A percentile compares a stretch with the other conserved stretches of the same genome.
phyloP scores from a whole-genome alignment of 2,329 filamentous ascomycete species.

The Sclerotinia minor region DNA sequence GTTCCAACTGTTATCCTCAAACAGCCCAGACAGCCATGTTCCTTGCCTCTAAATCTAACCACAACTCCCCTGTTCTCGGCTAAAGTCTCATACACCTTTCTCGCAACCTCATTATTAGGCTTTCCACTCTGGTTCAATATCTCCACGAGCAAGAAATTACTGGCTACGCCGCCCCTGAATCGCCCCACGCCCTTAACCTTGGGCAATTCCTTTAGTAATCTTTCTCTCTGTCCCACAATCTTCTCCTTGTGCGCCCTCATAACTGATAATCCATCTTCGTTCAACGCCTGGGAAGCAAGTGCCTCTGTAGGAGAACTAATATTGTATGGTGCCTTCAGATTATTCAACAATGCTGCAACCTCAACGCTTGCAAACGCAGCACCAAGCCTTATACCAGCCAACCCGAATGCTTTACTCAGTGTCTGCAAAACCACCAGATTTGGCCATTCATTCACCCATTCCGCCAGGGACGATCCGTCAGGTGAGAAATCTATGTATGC shows the following conservation, averaged over 20 bases:
- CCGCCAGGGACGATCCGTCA: constrained; percentile 76
- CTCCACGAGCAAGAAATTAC: constrained; percentile 91
- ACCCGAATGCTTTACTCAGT: constrained; percentile 93
- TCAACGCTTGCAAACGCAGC: constrained; percentile 75
- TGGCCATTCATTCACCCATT: constrained; percentile 89
- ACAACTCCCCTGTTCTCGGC: constrained; percentile 88
- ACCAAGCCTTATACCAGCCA: constrained; percentile 90
- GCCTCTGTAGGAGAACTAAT: constrained; percentile 84
- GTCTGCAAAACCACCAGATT: constrained; percentile 99
- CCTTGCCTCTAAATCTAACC: constrained; percentile 89
- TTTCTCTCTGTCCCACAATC: constrained; percentile 74
- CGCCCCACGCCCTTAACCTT: constrained; percentile 75
- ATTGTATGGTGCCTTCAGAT: constrained; percentile 94
- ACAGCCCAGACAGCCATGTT: constrained; percentile 85
- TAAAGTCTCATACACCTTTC: constrained; percentile 79
- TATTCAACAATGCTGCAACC: constrained; percentile 82
- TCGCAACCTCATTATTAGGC: constrained; percentile 76
- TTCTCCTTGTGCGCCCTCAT: constrained; percentile 71
- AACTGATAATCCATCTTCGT: constrained; percentile 63
- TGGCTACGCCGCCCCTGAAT: constrained; percentile 74
- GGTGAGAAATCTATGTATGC: constrained; percentile 94
- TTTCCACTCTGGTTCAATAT: constrained; percentile 71
- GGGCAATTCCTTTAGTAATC: constrained; percentile 72
- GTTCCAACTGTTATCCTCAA: constrained; percentile 91
- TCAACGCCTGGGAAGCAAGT: constrained; percentile 73